Percentiles rank a stretch among this genome's conserved stretches.
These are phyloP conservation scores for Micractinium conductrix DNA, from an alignment of 139 green algal genomes.

Conservation along the genomic window DNA sequence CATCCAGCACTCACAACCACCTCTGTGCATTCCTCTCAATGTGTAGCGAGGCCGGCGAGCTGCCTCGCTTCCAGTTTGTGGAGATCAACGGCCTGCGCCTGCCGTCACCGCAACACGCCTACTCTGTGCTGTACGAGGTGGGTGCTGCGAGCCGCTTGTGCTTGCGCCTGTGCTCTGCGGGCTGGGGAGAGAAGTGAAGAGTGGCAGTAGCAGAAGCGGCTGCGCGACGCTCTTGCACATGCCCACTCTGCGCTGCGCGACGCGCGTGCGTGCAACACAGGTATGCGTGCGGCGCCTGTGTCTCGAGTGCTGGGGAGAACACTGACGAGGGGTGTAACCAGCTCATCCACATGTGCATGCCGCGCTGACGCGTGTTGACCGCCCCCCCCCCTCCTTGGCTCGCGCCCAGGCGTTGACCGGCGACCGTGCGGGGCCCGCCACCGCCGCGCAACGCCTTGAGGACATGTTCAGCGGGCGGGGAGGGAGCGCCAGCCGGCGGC, in stretches of 20 bases:
- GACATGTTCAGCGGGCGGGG: constrained; percentile 59
- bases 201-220: no score
- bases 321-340: no score
- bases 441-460: constrained; percentile 75
- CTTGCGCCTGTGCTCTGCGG: neutral
- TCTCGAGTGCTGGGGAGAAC: no score
- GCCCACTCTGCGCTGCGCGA: no score
- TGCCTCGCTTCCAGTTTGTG: constrained; percentile 84
- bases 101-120: constrained; percentile 88
- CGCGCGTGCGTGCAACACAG: no score
- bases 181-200: neutral
- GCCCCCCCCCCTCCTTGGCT: no score
- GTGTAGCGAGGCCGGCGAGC: constrained; percentile 14
- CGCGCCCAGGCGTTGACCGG: constrained; percentile 77
- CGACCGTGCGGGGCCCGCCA: constrained; percentile 59
- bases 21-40: no score
- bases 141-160: no score
- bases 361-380: no score
- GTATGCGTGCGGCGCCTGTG: no score
- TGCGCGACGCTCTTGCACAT: no score
- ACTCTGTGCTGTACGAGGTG: constrained; percentile 83
- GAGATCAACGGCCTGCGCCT: constrained; percentile 93
- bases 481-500: constrained; percentile 32
- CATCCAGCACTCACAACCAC: neutral
- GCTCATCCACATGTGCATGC: no score